phyloP scores from a whole-genome alignment of 169 alveolate genomes.

The Plasmodium vivax region DNA sequence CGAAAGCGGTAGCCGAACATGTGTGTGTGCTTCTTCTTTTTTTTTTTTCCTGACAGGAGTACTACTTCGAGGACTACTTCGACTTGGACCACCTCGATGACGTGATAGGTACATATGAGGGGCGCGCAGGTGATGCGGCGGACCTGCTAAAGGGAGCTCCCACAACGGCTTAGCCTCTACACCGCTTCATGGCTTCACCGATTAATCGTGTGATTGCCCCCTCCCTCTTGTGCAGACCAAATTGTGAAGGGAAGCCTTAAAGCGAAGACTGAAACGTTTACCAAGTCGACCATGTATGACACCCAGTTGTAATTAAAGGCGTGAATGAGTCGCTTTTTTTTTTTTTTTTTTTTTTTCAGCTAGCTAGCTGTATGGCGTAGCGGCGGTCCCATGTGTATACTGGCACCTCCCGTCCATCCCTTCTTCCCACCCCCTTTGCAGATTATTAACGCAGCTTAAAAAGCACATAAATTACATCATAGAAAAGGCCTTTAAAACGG shows the following conservation, averaged over 20 bases:
- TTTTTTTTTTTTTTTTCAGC: not conserved
- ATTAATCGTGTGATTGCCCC: not conserved
- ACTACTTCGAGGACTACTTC: constrained; percentile 44
- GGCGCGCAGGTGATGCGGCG: not conserved
- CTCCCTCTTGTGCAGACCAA: not conserved
- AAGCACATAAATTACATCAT: constrained; percentile 41
- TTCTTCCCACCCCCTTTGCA: not conserved
- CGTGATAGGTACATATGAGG: constrained; percentile 8
- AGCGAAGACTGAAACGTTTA: constrained; percentile 18
- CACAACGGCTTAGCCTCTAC: not conserved
- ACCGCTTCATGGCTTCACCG: not conserved
- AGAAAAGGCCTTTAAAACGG: constrained; percentile 43
- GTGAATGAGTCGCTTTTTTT: not conserved
- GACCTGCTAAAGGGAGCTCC: not conserved
- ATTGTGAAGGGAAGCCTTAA: constrained; percentile 20
- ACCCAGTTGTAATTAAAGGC: not conserved
- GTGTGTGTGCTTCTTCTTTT: not conserved
- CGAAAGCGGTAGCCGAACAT: not conserved
- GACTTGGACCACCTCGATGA: constrained; percentile 11
- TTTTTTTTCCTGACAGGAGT: constrained; percentile 8
- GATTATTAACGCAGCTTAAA: not conserved
- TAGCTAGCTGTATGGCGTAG: not conserved
- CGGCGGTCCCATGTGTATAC: not conserved
- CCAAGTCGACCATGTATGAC: constrained; percentile 16
- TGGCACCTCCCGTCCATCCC: not conserved